Conservation (phyloP, 768 basidiomycete genomes). For the Tubosaeta sp. region DNA sequence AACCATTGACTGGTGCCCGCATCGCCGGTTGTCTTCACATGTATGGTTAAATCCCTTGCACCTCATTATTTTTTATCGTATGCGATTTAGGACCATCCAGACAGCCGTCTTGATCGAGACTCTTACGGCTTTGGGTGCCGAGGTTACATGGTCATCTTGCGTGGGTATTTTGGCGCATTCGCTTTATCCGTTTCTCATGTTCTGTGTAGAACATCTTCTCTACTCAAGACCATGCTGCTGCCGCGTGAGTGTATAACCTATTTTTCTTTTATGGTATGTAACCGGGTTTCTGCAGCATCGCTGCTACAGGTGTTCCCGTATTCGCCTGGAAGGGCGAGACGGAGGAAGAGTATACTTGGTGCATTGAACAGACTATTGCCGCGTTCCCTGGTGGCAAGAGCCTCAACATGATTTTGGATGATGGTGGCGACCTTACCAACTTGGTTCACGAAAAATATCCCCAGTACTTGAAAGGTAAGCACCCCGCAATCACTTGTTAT, state of each 20-base stretch:
- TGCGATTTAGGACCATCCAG: slow-evolving; percentile 83
- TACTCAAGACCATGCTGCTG: slow-evolving; percentile 98
- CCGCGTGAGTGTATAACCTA: slow-evolving; percentile 59
- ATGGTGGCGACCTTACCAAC: slow-evolving; percentile 94
- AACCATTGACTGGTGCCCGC: slow-evolving; percentile 92
- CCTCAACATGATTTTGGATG: slow-evolving; percentile 98
- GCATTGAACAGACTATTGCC: slow-evolving; percentile 90
- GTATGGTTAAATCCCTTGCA: slow-evolving; percentile 40
- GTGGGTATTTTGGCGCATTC: slow-evolving; percentile 41
- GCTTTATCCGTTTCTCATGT: background rate
- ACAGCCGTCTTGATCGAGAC: slow-evolving; percentile 99
- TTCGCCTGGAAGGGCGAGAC: slow-evolving; percentile 99
- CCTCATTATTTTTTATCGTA: background rate
- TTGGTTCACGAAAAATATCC: slow-evolving; percentile 97
- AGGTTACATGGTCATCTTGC: slow-evolving; percentile 98
- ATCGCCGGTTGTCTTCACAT: slow-evolving; percentile 99
- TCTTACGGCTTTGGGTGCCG: slow-evolving; percentile 88
- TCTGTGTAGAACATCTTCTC: slow-evolving; percentile 90
- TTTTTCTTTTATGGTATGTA: background rate
- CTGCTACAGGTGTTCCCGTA: slow-evolving; percentile 97
- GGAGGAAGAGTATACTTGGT: slow-evolving; percentile 98
- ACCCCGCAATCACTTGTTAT: background rate
- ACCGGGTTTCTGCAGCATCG: slow-evolving; percentile 55
- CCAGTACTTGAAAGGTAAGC: slow-evolving; percentile 71
- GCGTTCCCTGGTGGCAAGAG: slow-evolving; percentile 83